A percentile compares a stretch with the other conserved stretches of the same genome.
phyloP scores from a whole-genome alignment of 2,329 filamentous ascomycete species.

The Sclerotinia nivalis region DNA sequence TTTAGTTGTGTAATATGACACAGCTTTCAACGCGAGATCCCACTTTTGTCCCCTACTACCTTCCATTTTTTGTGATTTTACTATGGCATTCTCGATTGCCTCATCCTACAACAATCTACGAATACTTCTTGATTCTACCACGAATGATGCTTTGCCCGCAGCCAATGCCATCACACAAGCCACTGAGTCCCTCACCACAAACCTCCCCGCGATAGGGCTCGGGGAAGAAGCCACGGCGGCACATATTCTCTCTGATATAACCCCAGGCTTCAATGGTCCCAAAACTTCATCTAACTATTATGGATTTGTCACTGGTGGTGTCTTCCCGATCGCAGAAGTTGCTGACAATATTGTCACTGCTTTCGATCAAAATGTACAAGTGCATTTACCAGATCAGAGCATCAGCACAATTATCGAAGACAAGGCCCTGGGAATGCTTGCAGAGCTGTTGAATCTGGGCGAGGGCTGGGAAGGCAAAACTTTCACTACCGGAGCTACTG shows the following conservation, averaged over 20 bases:
- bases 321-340: slow-evolving; percentile 74
- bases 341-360: slow-evolving; percentile 83
- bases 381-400: slow-evolving; percentile 76
- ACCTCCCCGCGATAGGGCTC: slow-evolving; percentile 45
- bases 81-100: slow-evolving; percentile 31
- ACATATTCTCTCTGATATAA: slow-evolving; percentile 50
- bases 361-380: slow-evolving; percentile 80
- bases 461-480: slow-evolving; percentile 68
- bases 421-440: slow-evolving; percentile 67
- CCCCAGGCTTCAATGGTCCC: slow-evolving; percentile 43
- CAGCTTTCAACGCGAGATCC: neutral
- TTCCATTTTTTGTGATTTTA: neutral
- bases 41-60: neutral
- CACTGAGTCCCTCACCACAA: slow-evolving; percentile 38
- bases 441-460: slow-evolving; percentile 64
- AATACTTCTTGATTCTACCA: slow-evolving; percentile 28
- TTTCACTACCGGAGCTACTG: slow-evolving; percentile 75
- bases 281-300: slow-evolving; percentile 59
- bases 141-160: slow-evolving; percentile 36
- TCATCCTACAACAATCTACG: slow-evolving; percentile 35
- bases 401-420: slow-evolving; percentile 77
- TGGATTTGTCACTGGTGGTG: slow-evolving; percentile 84
- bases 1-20: neutral
- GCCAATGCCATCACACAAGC: slow-evolving; percentile 25
- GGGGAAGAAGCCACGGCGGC: slow-evolving; percentile 46